phyloP scores from a whole-genome alignment of 192 early-diverging fungal genomes.

The Radiomyces spectabilis region DNA sequence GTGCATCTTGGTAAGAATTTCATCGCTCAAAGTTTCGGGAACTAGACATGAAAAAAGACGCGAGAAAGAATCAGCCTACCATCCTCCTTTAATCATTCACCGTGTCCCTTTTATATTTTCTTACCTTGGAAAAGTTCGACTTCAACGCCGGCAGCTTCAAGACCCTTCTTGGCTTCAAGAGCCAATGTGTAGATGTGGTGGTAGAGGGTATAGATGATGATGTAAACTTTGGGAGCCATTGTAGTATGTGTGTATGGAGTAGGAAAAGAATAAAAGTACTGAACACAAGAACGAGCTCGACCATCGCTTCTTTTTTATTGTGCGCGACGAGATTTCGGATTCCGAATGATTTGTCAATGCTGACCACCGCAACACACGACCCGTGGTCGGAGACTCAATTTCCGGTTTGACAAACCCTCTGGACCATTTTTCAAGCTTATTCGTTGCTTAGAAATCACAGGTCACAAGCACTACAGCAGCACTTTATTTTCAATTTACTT shows the following conservation, averaged over 20 bases:
- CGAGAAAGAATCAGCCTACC: not conserved
- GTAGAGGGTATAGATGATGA: conserved; percentile 29
- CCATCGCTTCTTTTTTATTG: too few species aligned
- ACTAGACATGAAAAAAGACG: conserved; percentile 16
- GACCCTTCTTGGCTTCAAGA: conserved; percentile 52
- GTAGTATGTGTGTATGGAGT: not conserved
- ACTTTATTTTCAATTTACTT: too few species aligned
- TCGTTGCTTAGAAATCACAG: too few species aligned
- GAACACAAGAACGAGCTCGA: too few species aligned
- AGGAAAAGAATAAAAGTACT: not conserved
- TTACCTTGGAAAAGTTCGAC: conserved; percentile 30
- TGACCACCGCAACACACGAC: too few species aligned
- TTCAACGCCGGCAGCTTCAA: conserved; percentile 33
- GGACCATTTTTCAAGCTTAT: too few species aligned
- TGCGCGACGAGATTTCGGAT: too few species aligned
- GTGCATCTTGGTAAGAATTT: conserved; percentile 48
- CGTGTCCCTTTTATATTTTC: not conserved
- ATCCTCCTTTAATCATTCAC: not conserved
- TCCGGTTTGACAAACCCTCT: too few species aligned
- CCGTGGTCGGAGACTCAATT: too few species aligned
- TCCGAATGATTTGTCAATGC: too few species aligned
- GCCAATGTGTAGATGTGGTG: conserved; percentile 66
- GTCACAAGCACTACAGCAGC: too few species aligned
- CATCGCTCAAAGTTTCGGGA: conserved; percentile 48
- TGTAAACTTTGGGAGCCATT: conserved; percentile 16